Percentiles rank a stretch among this genome's conserved stretches.
phyloP scores from a whole-genome alignment of 108 stramenopile genomes.

The Cyclotella kingstonii region DNA sequence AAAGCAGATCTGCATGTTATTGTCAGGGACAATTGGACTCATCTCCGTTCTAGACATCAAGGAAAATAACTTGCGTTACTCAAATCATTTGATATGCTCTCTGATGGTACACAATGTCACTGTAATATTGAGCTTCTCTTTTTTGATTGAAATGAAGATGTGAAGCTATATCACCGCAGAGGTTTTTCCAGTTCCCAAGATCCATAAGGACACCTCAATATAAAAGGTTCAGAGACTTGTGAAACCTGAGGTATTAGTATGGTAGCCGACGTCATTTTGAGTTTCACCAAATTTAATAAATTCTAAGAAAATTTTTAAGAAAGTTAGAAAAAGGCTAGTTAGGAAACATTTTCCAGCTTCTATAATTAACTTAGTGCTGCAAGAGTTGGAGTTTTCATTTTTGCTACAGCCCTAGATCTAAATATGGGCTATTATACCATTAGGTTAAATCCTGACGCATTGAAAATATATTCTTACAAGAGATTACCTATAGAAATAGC shows the following conservation, averaged over 20 bases:
- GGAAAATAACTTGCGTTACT: conserved; percentile 18
- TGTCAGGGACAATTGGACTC: conserved; percentile 5
- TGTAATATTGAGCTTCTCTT: conserved; percentile 23
- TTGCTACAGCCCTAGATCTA: too few relatives aligned
- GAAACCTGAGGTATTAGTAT: conserved; percentile 9
- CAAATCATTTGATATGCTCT: conserved; percentile 29
- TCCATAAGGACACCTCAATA: conserved; percentile 9
- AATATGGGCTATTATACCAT: conserved; percentile 34
- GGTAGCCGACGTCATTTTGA: conserved; percentile 6
- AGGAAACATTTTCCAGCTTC: conserved; percentile 8
- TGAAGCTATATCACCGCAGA: conserved; percentile 28
- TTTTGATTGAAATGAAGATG: conserved; percentile 39
- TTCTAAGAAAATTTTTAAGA: conserved; percentile 25
- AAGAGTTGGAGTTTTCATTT: conserved; percentile 27
- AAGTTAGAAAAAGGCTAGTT: too few relatives aligned
- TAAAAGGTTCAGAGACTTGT: conserved; percentile 12
- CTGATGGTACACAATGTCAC: conserved; percentile 35
- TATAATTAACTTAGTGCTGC: conserved; percentile 6
- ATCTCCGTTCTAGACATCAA: conserved; percentile 17
- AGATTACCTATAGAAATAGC: conserved; percentile 30
- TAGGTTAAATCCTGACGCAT: not conserved
- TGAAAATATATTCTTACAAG: conserved; percentile 7
- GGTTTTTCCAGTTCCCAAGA: conserved; percentile 23
- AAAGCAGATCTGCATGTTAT: conserved; percentile 23
- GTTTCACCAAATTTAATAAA: conserved; percentile 17